These are phyloP conservation scores for Bassia scoparia DNA, from an alignment of 148 eudicot species.

Conservation along the genomic window DNA sequence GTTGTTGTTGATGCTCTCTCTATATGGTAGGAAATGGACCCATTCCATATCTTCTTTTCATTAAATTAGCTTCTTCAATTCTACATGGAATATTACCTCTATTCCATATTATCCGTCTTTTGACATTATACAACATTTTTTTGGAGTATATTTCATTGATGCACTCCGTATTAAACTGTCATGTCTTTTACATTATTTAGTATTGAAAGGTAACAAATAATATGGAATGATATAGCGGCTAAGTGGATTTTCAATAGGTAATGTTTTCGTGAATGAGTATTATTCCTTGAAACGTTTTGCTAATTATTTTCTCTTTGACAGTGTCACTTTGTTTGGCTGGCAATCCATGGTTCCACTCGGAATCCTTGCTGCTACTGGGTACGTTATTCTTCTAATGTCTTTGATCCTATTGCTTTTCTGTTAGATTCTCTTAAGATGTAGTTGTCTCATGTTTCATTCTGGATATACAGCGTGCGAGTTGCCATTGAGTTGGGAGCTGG, in stretches of 20 bases:
- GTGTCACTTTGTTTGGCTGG: conserved; percentile 34
- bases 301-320: conserved; percentile 10
- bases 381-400: neutral
- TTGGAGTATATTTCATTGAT: neutral
- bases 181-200: too few species aligned
- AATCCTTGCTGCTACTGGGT: conserved; percentile 37
- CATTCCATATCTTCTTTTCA: neutral
- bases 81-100: neutral
- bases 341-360: conserved; percentile 39
- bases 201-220: neutral
- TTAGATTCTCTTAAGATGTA: neutral
- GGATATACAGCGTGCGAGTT: conserved; percentile 28
- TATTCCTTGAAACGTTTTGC: neutral
- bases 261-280: neutral
- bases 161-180: too few species aligned
- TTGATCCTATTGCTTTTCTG: neutral
- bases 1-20: conserved; percentile 35
- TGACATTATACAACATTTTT: neutral
- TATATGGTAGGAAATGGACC: conserved; percentile 26
- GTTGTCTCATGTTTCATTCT: neutral
- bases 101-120: neutral
- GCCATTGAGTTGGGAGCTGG: conserved; percentile 37
- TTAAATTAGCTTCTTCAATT: neutral
- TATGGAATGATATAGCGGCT: neutral
- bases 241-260: too few species aligned